Evolutionary conservation across 2,329 filamentous ascomycete species (phyloP).

Genomic region (Atkinsonella hypoxylon): DNA sequence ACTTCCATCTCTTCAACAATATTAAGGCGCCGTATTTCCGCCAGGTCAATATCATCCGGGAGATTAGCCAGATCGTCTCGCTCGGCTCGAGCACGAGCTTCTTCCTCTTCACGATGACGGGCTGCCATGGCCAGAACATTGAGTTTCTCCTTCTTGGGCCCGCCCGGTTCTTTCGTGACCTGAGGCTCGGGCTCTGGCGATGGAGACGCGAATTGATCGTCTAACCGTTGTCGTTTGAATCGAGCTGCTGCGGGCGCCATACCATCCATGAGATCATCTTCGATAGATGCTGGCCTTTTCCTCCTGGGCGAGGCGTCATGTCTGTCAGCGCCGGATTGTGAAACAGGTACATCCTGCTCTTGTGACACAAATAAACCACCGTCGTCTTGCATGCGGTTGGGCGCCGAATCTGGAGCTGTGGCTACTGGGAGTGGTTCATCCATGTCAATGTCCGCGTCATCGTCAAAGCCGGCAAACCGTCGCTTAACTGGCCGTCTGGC

Average conservation of each 20-base stretch:
- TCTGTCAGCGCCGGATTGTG: slow-evolving; percentile 12
- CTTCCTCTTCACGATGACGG: slow-evolving; percentile 50
- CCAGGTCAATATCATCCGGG: slow-evolving; percentile 56
- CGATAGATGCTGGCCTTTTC: slow-evolving; percentile 34
- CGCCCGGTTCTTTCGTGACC: slow-evolving; percentile 12
- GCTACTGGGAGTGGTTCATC: slow-evolving; percentile 11
- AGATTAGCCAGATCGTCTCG: slow-evolving; percentile 38
- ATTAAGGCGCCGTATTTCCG: slow-evolving; percentile 60
- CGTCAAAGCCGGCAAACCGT: slow-evolving; percentile 63
- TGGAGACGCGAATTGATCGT: slow-evolving; percentile 30
- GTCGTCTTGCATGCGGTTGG: slow-evolving; percentile 14
- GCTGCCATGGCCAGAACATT: slow-evolving; percentile 58
- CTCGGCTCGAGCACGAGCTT: slow-evolving; percentile 46
- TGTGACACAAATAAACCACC: slow-evolving; percentile 48
- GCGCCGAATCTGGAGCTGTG: slow-evolving; percentile 1
- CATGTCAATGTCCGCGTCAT: slow-evolving; percentile 28
- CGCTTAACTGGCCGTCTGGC: slow-evolving; percentile 31
- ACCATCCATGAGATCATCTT: slow-evolving; percentile 52
- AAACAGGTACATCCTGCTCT: slow-evolving; percentile 17
- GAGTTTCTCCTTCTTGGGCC: slow-evolving; percentile 45
- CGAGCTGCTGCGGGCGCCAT: slow-evolving; percentile 67
- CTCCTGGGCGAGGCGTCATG: slow-evolving; percentile 26
- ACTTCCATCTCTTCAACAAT: slow-evolving; percentile 69
- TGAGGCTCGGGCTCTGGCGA: slow-evolving; percentile 15
- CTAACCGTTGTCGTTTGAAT: slow-evolving; percentile 66